Base-by-base conservation (phyloP, 345 rosid species). In the Moricandia moricandioides region DNA sequence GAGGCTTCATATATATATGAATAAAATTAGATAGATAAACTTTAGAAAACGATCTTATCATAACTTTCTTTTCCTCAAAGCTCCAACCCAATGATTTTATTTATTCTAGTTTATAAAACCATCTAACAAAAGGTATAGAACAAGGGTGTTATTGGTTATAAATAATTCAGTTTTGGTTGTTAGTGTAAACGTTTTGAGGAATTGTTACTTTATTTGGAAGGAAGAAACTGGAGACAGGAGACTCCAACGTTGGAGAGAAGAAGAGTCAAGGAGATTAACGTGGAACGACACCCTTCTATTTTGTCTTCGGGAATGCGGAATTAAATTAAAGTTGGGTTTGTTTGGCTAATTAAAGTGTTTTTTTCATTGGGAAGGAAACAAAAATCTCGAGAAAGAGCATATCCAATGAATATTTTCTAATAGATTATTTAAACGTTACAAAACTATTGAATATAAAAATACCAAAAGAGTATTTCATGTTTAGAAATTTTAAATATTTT, bases 301-400 rank as follows among this genome's bases (percentile, higher is more conserved):
- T 67, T 14, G 68, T 34, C 51, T 34, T 33, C 40, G 54, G 40
- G 13, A 67, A 21, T 66, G 67, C 54, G 18, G 54, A 66, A 67
- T 34, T 0, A 26, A 66, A 26, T 73, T 43, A 57, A 65, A 43
- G 60, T 0, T 5, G 26, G 31, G 29, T 24, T 59, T 60, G 61
- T 26, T 75, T 67, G 62, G 68, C 59, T 62, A 18, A 43, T 16
- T 5, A 2, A 12, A 58, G 7, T 14, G 11, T 14, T 30, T 13
- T 30, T 13, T 49, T 31, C 21, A 51, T 72, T 61, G 68, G 68
- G 68, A 72, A 62, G 21, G 39, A 33, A 14, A 60, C 43, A 61
- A 61, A 60, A 33, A 6, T 45, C 17, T 45, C 7, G 52, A 45
- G n/a, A 45, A 45, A 45, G 52, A 45, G 52, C 52, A 13, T n/a